phyloP scores from a whole-genome alignment of 768 basidiomycete genomes.

The Suillus lakei region DNA sequence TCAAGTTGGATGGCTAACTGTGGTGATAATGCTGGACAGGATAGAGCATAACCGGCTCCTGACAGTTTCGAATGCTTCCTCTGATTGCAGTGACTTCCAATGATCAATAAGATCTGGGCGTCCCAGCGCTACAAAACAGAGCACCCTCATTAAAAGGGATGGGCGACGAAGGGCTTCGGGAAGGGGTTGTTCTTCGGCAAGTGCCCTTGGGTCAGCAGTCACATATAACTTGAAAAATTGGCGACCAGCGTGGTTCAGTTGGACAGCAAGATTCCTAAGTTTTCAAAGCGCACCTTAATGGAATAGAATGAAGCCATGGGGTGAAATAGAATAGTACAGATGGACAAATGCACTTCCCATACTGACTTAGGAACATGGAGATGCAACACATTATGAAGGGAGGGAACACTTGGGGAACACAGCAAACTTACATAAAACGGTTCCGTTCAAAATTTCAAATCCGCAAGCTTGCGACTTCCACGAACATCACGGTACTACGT shows the following conservation, averaged over 20 bases:
- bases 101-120: not conserved
- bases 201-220: not conserved
- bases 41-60: not conserved
- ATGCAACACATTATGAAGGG: no score
- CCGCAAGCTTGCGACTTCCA: no score
- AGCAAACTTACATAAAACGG: no score
- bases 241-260: not conserved
- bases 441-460: no score
- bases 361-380: no score
- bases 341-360: no score
- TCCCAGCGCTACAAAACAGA: not conserved
- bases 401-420: no score
- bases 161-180: not conserved
- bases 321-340: no score
- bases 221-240: not conserved
- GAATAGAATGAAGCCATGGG: not conserved
- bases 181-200: not conserved
- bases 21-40: not conserved
- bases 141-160: not conserved
- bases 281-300: not conserved
- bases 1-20: not conserved
- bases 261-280: not conserved
- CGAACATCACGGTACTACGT: no score
- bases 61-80: not conserved
- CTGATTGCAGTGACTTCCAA: not conserved